Evolutionary conservation across 148 eudicot genomes (phyloP), one percentile per base, ranked within the genome.

Genomic region (Silene latifolia): DNA sequence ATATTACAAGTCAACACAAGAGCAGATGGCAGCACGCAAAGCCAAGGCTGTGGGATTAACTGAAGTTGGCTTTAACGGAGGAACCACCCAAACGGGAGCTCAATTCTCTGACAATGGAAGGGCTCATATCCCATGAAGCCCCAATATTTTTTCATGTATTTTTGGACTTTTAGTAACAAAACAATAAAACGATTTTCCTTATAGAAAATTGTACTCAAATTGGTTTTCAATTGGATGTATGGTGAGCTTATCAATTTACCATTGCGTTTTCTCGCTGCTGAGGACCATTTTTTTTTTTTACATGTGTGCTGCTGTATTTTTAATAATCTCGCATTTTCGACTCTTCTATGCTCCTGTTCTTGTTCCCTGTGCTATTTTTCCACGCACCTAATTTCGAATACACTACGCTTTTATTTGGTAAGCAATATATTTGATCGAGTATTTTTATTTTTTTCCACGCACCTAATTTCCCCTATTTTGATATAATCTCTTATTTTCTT

Each of bases 1-100:
- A 14, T 90, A 73, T 65, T 90, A 90, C 86, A 87, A 83, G 67
- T 89, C 93, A 13, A 90, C 98, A 0, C 76, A 84, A 74, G 71
- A 78, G 39, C 86, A 83, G 47, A 69, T 81, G 18, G 85, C 78
- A 18, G 88, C 83, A 35, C 82, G 91, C 46, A 83, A 88, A 67
- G 78, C 65, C 47, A 80, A 84, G 67, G 65, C 65, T n/a, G 72
- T 93, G 72, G 82, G 83, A 79, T 44, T 89, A 76, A 68, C 80
- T 2, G 80, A 81, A 71, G 76, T 75, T 4, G 58, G 57, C 3
- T 61, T 23, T 29, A 64, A 65, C 4, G 69, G 70, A 3, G 69
- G 70, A 3, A 13, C 78, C 65, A 39, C 44, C 44, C 44, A 32
- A 69, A 7, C 69, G 60, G 72, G 20, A 54, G 61, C 32, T 71